These are phyloP conservation scores for Juncus inflexus DNA, from an alignment of 176 grass and related monocot genomes.

Conservation along the genomic window DNA sequence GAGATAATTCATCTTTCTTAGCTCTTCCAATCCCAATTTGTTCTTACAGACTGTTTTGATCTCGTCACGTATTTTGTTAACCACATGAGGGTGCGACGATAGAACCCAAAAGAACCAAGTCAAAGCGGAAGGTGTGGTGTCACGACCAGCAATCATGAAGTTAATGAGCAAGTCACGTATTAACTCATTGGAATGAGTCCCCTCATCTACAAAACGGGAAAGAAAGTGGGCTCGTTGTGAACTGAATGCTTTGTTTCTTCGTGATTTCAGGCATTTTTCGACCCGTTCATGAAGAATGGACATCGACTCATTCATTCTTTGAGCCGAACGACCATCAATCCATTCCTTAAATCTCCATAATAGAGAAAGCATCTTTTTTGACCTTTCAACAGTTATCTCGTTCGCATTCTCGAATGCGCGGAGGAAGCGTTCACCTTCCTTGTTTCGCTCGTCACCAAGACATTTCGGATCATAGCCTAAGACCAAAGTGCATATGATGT, in stretches of 20 bases:
- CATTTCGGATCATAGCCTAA: not conserved
- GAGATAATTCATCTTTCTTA: constrained; percentile 45
- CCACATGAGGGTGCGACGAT: constrained; percentile 22
- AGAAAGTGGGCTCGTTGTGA: constrained; percentile 19
- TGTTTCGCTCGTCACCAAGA: not conserved
- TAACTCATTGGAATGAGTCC: constrained; percentile 21
- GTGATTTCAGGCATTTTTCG: not conserved
- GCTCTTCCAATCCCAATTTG: constrained; percentile 31
- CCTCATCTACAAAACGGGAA: constrained; percentile 32
- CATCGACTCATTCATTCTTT: not conserved
- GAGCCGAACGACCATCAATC: not conserved
- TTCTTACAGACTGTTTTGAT: constrained; percentile 17
- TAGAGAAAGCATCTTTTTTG: not conserved
- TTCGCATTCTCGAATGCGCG: not conserved
- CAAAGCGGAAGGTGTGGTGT: constrained; percentile 29
- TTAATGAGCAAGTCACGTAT: constrained; percentile 27
- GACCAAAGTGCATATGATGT: not conserved
- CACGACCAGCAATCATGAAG: constrained; percentile 35
- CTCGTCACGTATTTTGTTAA: constrained; percentile 20
- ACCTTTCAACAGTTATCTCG: not conserved
- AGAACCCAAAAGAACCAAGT: constrained; percentile 43
- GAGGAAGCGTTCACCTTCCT: not conserved
- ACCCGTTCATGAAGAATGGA: not conserved
- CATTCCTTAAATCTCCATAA: not conserved
- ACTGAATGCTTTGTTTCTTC: not conserved